Base-by-base conservation (phyloP, 2,329 filamentous ascomycete species). In the Cladosporium sp. region DNA sequence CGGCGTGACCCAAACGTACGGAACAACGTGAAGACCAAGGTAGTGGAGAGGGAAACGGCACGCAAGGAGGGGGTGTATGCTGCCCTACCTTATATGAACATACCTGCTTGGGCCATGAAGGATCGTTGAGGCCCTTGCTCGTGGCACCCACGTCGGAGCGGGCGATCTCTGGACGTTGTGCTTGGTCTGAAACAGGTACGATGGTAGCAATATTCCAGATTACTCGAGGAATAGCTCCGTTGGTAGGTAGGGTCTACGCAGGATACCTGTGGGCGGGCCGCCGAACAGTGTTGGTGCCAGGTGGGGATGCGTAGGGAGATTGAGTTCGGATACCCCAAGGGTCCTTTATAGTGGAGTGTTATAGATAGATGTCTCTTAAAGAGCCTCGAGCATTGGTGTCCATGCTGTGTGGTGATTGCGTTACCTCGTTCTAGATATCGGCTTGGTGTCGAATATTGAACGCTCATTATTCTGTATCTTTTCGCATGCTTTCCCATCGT, bases 361-460 rank as follows among this genome's bases (percentile, higher is more conserved):
- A 48, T 48, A 48, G 45, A 22, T 27, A 7, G 36, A 32, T 48
- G 45, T 48, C 45, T 48, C 45, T 48, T 48, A 48, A 16, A 16
- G 35, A 25, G 36, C 9, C 9, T 9, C 22, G 9, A 27, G 22
- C 22, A 5, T 9, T 27, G 22, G 16, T 40, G 22, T 11, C 18
- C 18, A 46, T 27, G n/a, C 22, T 9, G 16, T 19, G 32, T 13
- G 32, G 32, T 13, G n/a, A n/a, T n/a, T n/a, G n/a, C n/a, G n/a
- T n/a, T n/a, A n/a, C n/a, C n/a, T n/a, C n/a, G n/a, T n/a, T n/a
- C n/a, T n/a, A n/a, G n/a, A n/a, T n/a, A n/a, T n/a, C n/a, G n/a
- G n/a, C n/a, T n/a, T n/a, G n/a, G n/a, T n/a, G n/a, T n/a, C n/a
- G n/a, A n/a, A n/a, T n/a, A n/a, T n/a, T n/a, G n/a, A n/a, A n/a